Evolutionary conservation across 75 land plant species (phyloP).

Genomic region (Pinus tabuliformis): DNA sequence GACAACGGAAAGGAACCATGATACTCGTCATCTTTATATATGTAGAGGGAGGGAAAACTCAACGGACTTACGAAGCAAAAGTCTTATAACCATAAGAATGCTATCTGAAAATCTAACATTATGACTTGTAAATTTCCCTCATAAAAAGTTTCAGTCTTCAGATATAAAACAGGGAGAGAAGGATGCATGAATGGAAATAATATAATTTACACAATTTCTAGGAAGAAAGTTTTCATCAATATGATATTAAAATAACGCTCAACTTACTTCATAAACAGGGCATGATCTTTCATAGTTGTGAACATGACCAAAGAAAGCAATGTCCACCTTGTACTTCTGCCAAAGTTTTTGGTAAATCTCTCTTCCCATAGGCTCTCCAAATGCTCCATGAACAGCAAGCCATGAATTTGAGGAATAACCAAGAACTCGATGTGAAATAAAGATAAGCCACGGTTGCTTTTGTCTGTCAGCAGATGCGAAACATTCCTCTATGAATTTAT

Average conservation of each 20-base stretch:
- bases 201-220: too few relatives aligned
- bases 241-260: not conserved
- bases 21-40: too few relatives aligned
- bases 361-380: constrained; percentile 91
- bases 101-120: too few relatives aligned
- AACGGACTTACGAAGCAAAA: too few relatives aligned
- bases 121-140: too few relatives aligned
- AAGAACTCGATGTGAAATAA: constrained; percentile 85
- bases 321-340: constrained; percentile 96
- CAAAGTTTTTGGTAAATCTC: constrained; percentile 81
- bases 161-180: too few relatives aligned
- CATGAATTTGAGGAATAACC: constrained; percentile 75
- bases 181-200: too few relatives aligned
- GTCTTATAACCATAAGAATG: too few relatives aligned
- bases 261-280: constrained; percentile 82
- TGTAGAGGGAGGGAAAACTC: too few relatives aligned
- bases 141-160: too few relatives aligned
- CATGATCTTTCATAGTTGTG: constrained; percentile 95
- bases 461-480: constrained; percentile 79
- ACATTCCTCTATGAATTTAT: constrained; percentile 83
- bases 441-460: constrained; percentile 97
- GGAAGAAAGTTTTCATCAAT: too few relatives aligned
- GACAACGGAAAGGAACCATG: too few relatives aligned
- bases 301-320: constrained; percentile 88
- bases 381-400: constrained; percentile 70